Evolutionary conservation across 164 flowering plant species (phyloP).

Genomic region (Protea cynaroides): DNA sequence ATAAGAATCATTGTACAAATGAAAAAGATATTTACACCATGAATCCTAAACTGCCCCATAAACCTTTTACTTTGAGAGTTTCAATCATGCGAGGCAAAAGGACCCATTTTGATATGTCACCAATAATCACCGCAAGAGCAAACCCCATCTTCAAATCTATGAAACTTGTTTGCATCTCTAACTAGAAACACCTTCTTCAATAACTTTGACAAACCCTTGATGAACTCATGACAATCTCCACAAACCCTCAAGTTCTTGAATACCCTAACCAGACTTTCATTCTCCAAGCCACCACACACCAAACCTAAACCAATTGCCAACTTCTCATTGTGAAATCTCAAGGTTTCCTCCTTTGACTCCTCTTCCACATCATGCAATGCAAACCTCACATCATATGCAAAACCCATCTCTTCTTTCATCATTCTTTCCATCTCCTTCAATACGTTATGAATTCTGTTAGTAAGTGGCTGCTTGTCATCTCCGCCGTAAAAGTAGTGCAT

Average conservation of each 20-base stretch:
- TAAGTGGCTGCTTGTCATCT: neutral
- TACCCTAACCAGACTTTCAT: neutral
- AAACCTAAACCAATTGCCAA: slow-evolving; percentile 1
- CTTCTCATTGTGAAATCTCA: neutral
- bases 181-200: neutral
- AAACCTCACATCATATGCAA: neutral
- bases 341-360: neutral
- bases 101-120: neutral
- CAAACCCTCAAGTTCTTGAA: slow-evolving; percentile 1
- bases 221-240: slow-evolving; percentile 1
- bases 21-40: too few relatives aligned
- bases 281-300: neutral
- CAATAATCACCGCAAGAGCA: slow-evolving; percentile 1
- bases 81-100: too few relatives aligned
- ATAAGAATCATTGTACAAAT: too few relatives aligned
- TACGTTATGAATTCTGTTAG: neutral
- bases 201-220: neutral
- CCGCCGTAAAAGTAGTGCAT: neutral
- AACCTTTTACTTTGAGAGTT: too few relatives aligned
- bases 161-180: neutral
- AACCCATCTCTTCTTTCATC: neutral
- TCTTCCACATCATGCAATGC: neutral
- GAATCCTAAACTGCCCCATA: too few relatives aligned
- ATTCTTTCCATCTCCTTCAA: neutral
- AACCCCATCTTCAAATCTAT: neutral